Conservation (phyloP, 768 basidiomycete genomes). For the Tephrocybe sp. region DNA sequence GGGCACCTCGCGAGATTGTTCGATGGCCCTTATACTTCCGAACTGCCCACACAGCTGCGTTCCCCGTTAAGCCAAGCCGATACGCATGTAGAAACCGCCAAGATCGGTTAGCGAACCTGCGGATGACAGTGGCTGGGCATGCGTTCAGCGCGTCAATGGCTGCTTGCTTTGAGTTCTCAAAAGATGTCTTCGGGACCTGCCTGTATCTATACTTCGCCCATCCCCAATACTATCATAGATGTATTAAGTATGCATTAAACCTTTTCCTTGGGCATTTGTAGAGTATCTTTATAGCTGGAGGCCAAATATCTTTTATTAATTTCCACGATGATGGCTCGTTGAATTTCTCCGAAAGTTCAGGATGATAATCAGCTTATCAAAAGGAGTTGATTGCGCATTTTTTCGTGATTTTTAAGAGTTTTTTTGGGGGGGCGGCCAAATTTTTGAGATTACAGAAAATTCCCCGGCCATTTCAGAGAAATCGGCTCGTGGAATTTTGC, state of each 20-base stretch:
- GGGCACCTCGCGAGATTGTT: conserved; percentile 24
- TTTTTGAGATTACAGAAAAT: conserved; percentile 6
- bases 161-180: neutral
- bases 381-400: conserved; percentile 21
- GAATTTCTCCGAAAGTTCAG: too few relatives aligned
- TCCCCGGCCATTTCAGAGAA: neutral
- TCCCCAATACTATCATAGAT: conserved; percentile 2
- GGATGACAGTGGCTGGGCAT: neutral
- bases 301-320: too few relatives aligned
- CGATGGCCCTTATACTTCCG: conserved; percentile 34
- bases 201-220: neutral
- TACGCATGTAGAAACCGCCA: neutral
- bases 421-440: too few relatives aligned
- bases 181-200: neutral
- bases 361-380: too few relatives aligned
- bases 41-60: conserved; percentile 34
- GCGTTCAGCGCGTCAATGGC: neutral
- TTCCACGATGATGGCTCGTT: neutral
- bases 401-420: conserved; percentile 20
- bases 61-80: conserved; percentile 29
- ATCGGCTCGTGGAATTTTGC: conserved; percentile 15
- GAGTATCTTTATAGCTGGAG: too few relatives aligned
- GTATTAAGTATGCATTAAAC: too few relatives aligned
- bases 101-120: neutral
- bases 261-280: too few relatives aligned